Evolutionary conservation across 2,329 filamentous ascomycete species (phyloP).

Genomic region (Aspergillus thermomutatus): DNA sequence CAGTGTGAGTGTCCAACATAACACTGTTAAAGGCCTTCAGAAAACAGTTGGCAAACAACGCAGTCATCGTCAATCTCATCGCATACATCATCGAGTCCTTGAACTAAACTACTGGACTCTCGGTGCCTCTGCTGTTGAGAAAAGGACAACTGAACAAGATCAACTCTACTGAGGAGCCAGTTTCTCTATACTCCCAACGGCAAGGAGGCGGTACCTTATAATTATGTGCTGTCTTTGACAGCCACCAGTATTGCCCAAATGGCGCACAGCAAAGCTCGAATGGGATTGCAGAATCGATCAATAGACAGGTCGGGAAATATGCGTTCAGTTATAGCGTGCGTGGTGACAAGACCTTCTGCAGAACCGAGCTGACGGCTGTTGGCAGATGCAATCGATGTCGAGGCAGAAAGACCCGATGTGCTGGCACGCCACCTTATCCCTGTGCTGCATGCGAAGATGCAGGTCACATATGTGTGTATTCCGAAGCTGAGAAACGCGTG

Average conservation of each 20-base stretch:
- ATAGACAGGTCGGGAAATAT: conserved; percentile 17
- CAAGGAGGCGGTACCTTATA: neutral
- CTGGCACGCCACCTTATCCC: conserved; percentile 32
- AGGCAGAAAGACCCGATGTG: conserved; percentile 34
- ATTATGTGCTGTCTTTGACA: conserved; percentile 1
- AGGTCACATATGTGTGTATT: conserved; percentile 32
- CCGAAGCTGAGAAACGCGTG: conserved; percentile 35
- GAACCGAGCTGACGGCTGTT: neutral
- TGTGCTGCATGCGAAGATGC: conserved; percentile 34
- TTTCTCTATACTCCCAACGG: neutral
- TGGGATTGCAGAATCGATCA: conserved; percentile 10
- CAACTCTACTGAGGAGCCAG: neutral
- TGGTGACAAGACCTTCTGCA: neutral
- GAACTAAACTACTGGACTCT: neutral
- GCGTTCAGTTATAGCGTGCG: conserved; percentile 29
- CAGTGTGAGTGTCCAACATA: neutral
- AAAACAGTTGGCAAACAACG: neutral
- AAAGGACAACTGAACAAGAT: neutral
- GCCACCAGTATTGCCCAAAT: conserved; percentile 1
- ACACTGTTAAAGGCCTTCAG: neutral
- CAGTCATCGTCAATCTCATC: neutral
- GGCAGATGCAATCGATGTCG: conserved; percentile 37
- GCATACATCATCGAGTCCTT: neutral
- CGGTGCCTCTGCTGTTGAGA: neutral
- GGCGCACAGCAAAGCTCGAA: conserved; percentile 9